Conservation (phyloP, 2,329 filamentous ascomycete genomes). For the Neurospora sp. region DNA sequence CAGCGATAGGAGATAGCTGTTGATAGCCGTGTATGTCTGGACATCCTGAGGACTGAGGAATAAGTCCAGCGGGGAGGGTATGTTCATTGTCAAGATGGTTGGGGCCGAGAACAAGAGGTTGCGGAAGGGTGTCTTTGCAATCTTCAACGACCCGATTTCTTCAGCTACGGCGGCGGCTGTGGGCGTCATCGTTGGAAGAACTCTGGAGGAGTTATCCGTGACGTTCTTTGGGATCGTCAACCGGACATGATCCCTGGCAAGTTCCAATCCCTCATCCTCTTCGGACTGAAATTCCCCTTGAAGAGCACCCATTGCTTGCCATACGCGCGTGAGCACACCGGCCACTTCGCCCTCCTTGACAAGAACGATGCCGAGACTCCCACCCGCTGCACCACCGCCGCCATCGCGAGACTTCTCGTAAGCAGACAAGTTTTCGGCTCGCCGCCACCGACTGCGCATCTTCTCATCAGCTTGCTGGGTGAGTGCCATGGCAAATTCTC, state of each 20-base stretch:
- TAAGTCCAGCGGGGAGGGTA: constrained; percentile 73
- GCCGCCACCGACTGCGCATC: constrained; percentile 61
- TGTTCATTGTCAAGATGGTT: constrained; percentile 58
- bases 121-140: constrained; percentile 54
- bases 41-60: constrained; percentile 72
- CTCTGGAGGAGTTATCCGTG: background rate
- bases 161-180: constrained; percentile 18
- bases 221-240: constrained; percentile 47
- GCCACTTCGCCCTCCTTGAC: constrained; percentile 83
- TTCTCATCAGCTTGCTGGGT: constrained; percentile 77
- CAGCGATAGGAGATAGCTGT: constrained; percentile 78
- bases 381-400: constrained; percentile 17
- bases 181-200: constrained; percentile 22
- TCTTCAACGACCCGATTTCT: constrained; percentile 18
- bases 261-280: constrained; percentile 74
- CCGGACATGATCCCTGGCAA: constrained; percentile 66
- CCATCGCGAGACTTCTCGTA: constrained; percentile 41
- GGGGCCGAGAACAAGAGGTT: constrained; percentile 76
- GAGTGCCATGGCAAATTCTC: constrained; percentile 83
- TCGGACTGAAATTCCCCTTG: constrained; percentile 54
- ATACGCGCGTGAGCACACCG: constrained; percentile 65
- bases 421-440: constrained; percentile 44
- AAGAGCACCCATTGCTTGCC: constrained; percentile 68
- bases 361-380: constrained; percentile 45
- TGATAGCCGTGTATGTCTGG: constrained; percentile 71